Evolutionary conservation across 2,329 filamentous ascomycete genomes (phyloP).

Genomic region (Alternaria postmessia): DNA sequence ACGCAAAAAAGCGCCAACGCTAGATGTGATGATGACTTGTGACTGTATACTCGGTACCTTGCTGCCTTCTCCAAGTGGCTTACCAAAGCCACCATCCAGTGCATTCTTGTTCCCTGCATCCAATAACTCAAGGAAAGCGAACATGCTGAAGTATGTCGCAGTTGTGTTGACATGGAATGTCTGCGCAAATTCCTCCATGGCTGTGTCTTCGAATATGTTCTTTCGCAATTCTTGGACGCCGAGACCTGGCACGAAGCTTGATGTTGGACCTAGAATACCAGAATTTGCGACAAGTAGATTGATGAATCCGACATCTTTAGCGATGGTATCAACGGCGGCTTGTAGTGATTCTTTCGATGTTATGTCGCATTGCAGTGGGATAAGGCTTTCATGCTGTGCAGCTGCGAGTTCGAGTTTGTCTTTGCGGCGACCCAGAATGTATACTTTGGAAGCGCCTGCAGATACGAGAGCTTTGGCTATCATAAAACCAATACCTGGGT

Average conservation of each 20-base stretch:
- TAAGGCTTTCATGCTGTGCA: neutral
- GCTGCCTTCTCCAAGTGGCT: neutral
- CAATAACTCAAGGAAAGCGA: conserved; percentile 53
- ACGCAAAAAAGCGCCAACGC: neutral
- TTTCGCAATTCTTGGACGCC: neutral
- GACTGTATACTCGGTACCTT: neutral
- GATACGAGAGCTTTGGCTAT: neutral
- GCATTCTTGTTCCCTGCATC: conserved; percentile 47
- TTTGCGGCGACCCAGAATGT: neutral
- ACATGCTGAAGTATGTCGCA: conserved; percentile 50
- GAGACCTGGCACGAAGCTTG: neutral
- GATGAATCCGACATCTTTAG: neutral
- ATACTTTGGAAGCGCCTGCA: neutral
- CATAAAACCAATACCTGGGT: neutral
- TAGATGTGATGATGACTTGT: neutral
- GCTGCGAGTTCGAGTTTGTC: neutral
- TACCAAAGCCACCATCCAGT: neutral
- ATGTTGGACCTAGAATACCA: neutral
- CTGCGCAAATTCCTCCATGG: conserved; percentile 36
- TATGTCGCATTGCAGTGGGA: neutral
- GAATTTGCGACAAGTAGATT: neutral
- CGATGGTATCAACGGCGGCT: neutral
- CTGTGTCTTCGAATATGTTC: neutral
- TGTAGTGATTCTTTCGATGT: neutral
- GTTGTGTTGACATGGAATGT: conserved; percentile 42